Evolutionary conservation across 352 stramenopile genomes (phyloP), one percentile per base, ranked within the genome.

Genomic region (Phytophthora chlamydospora): DNA sequence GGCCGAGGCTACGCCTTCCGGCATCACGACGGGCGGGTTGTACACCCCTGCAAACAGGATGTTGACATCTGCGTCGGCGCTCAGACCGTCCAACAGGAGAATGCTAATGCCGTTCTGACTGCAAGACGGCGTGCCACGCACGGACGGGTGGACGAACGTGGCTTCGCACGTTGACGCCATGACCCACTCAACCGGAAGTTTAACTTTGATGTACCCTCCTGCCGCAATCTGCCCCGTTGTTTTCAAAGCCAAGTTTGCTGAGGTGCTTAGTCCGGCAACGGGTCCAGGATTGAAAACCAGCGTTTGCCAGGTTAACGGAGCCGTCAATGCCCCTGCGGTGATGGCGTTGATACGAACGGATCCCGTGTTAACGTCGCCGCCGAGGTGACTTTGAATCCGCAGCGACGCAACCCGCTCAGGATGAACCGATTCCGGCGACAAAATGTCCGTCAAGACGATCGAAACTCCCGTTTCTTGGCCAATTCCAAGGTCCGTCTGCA

Each of bases 181-280:
- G 3, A 71, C 34, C 82, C 82, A 91, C 31, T 83, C 75, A 5
- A 46, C 56, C 10, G 79, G 78, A 29, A 91, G 61, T 7, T 63
- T 58, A 2, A 91, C 39, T 11, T 57, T 7, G 27, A 91, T 76
- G 0, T 54, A 45, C 6, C 79, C 76, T 19, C 67, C 61, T 6
- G 54, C 32, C 13, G 63, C 36, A 10, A 91, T 71, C 17, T 65
- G 62, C 1, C 82, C 82, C 14, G 46, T 78, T 3, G 68, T 78
- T 21, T 69, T 56, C n/a, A 89, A 70, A 1, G 58, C 57, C 13
- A 89, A 49, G 2, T 62, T 66, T 3, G 78, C 75, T 2, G 58
- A 85, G 0, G 75, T 88, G 16, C 60, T 47, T 14, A 89, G 56
- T 6, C 68, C 78, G 3, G 82, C 78, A 13, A 91, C 82, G 27